These are phyloP conservation scores for Begonia loranthoides DNA, from an alignment of 306 rosid species.

Conservation along the genomic window DNA sequence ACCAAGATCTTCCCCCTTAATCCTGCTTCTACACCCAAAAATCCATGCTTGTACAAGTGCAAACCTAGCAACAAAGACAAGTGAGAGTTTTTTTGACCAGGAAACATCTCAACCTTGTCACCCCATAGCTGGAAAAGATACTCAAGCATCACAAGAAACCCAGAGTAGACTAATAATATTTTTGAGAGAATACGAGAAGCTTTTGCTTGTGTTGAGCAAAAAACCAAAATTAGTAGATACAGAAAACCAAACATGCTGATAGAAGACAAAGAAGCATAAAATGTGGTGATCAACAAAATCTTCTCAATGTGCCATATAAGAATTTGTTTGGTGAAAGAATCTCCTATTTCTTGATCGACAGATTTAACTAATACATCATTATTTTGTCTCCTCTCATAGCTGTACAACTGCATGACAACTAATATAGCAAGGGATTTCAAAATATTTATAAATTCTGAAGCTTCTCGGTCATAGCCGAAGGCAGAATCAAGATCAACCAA, in stretches of 20 bases:
- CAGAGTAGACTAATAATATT: constrained; percentile 72
- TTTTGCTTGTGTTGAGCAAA: constrained; percentile 72
- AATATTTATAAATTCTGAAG: constrained; percentile 56
- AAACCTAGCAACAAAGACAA: constrained; percentile 68
- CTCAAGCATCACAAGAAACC: constrained; percentile 65
- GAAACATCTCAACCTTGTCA: constrained; percentile 71
- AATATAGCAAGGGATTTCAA: constrained; percentile 91
- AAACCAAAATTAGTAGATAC: constrained; percentile 65
- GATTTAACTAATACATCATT: constrained; percentile 29
- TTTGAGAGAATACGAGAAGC: constrained; percentile 72
- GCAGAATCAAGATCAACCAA: constrained; percentile 60
- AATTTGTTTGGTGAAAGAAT: constrained; percentile 57
- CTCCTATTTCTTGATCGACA: constrained; percentile 35
- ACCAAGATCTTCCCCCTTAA: constrained; percentile 91
- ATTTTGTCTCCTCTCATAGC: constrained; percentile 96
- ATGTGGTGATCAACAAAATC: constrained; percentile 62
- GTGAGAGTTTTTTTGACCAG: constrained; percentile 67
- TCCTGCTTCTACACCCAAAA: constrained; percentile 91
- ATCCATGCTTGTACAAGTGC: constrained; percentile 41
- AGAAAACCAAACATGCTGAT: constrained; percentile 75
- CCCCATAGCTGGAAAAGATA: constrained; percentile 99
- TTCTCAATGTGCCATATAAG: constrained; percentile 92
- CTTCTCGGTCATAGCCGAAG: constrained; percentile 68
- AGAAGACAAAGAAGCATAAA: constrained; percentile 81
- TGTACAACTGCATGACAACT: constrained; percentile 96